A percentile compares a stretch with the other conserved stretches of the same genome.
Evolutionary conservation across 305 asterid genomes (phyloP).

Genomic region (Fraxinus angustifolia): DNA sequence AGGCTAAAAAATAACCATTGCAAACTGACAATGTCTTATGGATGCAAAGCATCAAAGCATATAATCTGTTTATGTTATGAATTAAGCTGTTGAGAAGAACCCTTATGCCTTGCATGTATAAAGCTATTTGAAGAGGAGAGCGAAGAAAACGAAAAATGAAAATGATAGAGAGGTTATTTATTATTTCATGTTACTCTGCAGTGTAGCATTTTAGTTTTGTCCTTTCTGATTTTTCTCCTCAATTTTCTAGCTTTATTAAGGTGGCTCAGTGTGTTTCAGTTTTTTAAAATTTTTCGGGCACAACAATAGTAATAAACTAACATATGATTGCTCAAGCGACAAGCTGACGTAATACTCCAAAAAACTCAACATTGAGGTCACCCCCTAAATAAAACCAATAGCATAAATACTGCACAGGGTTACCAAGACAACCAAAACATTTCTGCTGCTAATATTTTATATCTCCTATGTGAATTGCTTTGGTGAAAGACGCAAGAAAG

Average conservation of each 20-base stretch:
- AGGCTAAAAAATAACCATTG: conserved; percentile 5
- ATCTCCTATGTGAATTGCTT: conserved; percentile 13
- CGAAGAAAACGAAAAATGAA: not conserved
- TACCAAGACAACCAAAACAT: not conserved
- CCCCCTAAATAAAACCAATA: conserved; percentile 4
- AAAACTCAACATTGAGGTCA: not conserved
- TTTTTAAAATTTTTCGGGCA: not conserved
- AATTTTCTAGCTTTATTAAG: not conserved
- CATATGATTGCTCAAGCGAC: not conserved
- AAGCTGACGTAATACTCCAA: not conserved
- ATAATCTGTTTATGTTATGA: not conserved
- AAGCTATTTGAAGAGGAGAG: not conserved
- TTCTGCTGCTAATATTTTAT: not conserved
- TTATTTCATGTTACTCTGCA: not conserved
- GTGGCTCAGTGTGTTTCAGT: not conserved
- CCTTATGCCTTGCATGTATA: conserved; percentile 8
- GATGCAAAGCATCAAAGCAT: conserved; percentile 6
- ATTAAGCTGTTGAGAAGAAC: conserved; percentile 12
- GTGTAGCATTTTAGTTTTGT: not conserved
- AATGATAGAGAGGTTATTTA: not conserved
- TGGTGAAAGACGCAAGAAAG: conserved; percentile 2
- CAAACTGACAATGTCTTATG: not conserved
- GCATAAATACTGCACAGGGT: conserved; percentile 20
- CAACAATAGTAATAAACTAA: not conserved
- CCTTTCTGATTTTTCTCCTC: not conserved